Evolutionary conservation across 2,329 filamentous ascomycete species (phyloP).

Genomic region (Ceratocystis lukuohia): DNA sequence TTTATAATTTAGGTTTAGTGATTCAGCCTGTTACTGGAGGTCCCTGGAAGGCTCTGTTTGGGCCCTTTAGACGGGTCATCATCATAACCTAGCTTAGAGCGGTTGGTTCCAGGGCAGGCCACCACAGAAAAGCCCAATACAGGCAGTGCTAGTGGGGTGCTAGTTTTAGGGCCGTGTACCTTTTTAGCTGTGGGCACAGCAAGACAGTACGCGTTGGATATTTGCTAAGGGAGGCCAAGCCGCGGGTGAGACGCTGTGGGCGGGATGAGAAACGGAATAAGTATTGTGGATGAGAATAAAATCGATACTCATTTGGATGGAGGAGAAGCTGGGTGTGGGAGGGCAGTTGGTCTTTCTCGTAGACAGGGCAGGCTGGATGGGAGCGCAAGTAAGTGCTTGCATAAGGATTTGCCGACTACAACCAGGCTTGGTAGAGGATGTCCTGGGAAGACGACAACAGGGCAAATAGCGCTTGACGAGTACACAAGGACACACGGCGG

Average conservation of each 20-base stretch:
- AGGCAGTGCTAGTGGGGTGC: neutral
- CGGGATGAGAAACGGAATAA: too few species aligned
- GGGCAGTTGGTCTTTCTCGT: neutral
- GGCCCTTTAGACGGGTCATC: neutral
- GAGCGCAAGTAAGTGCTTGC: slow-evolving; percentile 15
- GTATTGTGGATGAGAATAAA: too few species aligned
- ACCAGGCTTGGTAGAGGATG: neutral
- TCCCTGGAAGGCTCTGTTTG: neutral
- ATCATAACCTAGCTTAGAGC: neutral
- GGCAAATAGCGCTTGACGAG: neutral
- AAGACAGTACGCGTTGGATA: neutral
- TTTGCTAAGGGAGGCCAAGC: neutral
- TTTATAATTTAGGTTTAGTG: neutral
- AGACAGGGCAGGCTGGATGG: neutral
- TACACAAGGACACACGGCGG: neutral
- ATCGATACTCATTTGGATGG: too few species aligned
- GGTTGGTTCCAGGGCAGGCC: neutral
- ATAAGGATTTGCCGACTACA: slow-evolving; percentile 18
- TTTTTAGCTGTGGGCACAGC: neutral
- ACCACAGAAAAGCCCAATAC: neutral
- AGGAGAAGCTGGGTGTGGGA: too few species aligned
- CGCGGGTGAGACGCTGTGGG: neutral
- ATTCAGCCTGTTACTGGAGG: neutral
- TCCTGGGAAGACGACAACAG: neutral
- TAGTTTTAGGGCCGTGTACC: neutral